Evolutionary conservation across 2,329 filamentous ascomycete genomes (phyloP), one percentile per base, ranked within the genome.

Genomic region (Fusarium stilboides): DNA sequence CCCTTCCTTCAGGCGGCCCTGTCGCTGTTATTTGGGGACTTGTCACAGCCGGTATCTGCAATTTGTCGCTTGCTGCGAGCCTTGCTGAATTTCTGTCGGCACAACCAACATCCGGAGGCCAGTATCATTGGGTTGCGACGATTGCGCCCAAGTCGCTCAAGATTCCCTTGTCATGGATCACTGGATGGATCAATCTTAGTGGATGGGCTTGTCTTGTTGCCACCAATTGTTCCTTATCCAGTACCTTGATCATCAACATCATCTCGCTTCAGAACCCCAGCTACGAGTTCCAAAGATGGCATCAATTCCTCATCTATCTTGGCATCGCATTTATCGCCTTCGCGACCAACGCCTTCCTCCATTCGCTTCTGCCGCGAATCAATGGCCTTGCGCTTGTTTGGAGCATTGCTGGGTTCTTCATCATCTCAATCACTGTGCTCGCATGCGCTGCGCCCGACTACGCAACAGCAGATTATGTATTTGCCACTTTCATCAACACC

Each of bases 51-150:
- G 77, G 77, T 6, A 63, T 78, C n/a, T 79, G 77, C 68, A 79
- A 79, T 44, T 45, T 79, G 14, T 78, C 77, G 5, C 78, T 92
- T 46, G 89, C 91, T 3, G 85, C 89, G 2, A 91, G 88, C 17
- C 81, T 93, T 12, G 90, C 90, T 24, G 91, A 93, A 76, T 93
- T 91, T 69, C 80, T 92, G 8, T 91, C 88, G 0, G 88, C 88
- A 1, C 91, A 88, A 45, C 83, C 83, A 2, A 85, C 83, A 0
- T 86, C 86, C 5, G 86, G 86, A 64, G 89, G 87, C 6, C 85
- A 90, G 76, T 92, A 93, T 67, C 89, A 92, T 75, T 93, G 91
- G 91, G 91, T 91, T 2, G 89, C 91, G n/a, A 72, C 64, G 5
- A 69, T 74, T 43, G 66, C 71, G 1, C 71, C 71, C 0, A 43